phyloP scores from a whole-genome alignment of 345 rosid species.

The Durio zibethinus region DNA sequence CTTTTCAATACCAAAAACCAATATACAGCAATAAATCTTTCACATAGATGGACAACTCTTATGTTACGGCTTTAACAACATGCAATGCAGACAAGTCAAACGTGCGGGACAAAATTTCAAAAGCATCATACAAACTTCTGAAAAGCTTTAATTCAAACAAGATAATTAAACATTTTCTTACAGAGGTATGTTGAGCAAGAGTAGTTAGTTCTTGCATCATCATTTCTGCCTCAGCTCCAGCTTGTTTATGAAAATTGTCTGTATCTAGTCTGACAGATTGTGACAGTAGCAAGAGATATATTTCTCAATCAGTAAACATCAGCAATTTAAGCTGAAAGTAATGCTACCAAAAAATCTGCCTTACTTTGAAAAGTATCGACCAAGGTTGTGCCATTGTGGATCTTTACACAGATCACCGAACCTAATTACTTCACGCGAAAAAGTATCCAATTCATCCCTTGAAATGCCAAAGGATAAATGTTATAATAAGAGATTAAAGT shows the following conservation, averaged over 20 bases:
- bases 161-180: conserved; percentile 31
- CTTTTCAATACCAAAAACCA: not conserved
- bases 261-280: conserved; percentile 56
- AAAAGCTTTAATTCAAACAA: not conserved
- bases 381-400: conserved; percentile 83
- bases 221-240: conserved; percentile 58
- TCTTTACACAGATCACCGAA: conserved; percentile 87
- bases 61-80: not conserved
- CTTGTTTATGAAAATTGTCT: conserved; percentile 37
- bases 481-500: conserved; percentile 9
- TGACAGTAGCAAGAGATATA: conserved; percentile 22
- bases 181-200: conserved; percentile 79
- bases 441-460: conserved; percentile 79
- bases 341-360: conserved; percentile 16
- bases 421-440: conserved; percentile 72
- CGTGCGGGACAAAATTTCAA: not conserved
- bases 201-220: conserved; percentile 62
- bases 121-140: not conserved
- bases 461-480: conserved; percentile 11
- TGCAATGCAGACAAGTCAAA: not conserved
- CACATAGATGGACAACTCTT: not conserved
- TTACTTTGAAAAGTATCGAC: conserved; percentile 70
- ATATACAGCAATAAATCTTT: not conserved
- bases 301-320: conserved; percentile 13
- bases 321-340: not conserved